Conservation (phyloP, 2,329 filamentous ascomycete species). For the Aspergillus hortae region DNA sequence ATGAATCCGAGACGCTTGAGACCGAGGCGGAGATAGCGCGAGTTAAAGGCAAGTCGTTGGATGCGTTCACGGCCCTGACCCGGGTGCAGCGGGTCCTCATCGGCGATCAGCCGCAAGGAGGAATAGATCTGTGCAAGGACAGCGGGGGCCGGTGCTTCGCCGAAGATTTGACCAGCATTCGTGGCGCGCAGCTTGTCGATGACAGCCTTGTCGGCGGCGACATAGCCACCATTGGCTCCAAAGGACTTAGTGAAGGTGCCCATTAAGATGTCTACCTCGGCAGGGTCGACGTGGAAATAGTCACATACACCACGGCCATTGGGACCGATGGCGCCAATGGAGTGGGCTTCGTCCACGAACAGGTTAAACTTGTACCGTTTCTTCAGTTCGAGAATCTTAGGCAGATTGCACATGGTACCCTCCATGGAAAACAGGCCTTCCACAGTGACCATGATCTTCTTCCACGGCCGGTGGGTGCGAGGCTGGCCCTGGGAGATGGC, state of each 20-base stretch:
- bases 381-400: constrained; percentile 77
- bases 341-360: constrained; percentile 93
- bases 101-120: constrained; percentile 78
- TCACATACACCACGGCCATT: constrained; percentile 90
- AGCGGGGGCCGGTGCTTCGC: constrained; percentile 78
- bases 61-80: constrained; percentile 90
- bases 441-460: constrained; percentile 92
- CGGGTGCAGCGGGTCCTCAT: constrained; percentile 64
- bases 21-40: constrained; percentile 86
- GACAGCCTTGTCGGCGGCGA: constrained; percentile 81
- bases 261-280: constrained; percentile 89
- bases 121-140: constrained; percentile 86
- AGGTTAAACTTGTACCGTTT: constrained; percentile 93
- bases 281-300: constrained; percentile 84
- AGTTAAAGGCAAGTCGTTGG: constrained; percentile 93
- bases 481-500: constrained; percentile 92
- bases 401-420: constrained; percentile 92
- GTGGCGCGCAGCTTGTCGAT: constrained; percentile 81
- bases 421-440: constrained; percentile 98
- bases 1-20: constrained; percentile 93
- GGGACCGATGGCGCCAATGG: constrained; percentile 83
- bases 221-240: constrained; percentile 90
- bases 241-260: constrained; percentile 96
- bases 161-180: constrained; percentile 79
- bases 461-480: constrained; percentile 92